Evolutionary conservation across 2,329 filamentous ascomycete genomes (phyloP), one percentile per base, ranked within the genome.

Genomic region (Fusarium sarcochroum): DNA sequence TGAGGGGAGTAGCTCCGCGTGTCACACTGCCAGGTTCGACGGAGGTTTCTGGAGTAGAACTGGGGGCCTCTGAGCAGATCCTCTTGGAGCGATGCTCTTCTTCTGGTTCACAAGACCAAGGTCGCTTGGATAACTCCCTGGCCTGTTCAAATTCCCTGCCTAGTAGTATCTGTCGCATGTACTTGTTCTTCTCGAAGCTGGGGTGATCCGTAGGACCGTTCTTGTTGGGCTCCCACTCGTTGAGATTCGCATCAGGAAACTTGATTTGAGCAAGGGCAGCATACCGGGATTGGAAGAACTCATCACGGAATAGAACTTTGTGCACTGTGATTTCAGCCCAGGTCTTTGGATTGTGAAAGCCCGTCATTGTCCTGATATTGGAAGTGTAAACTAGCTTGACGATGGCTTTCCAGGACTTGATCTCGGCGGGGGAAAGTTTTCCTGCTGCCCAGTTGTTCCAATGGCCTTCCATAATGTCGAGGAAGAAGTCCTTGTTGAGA

Each of bases 191-290:
- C n/a, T 35, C 21, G 27, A 65, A 66, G 1, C 3, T 17, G 0
- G 17, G 6, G 6, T 34, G 15, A 5, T 11, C 34, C 7, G 53
- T 65, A 7, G 59, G 59, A 6, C 48, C 62, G 8, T 18, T 25
- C 6, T 34, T n/a, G 6, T 64, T 65, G 5, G 44, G 32, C 48
- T 64, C 42, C 63, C 60, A 66, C 17, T 44, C 13, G 6, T 18
- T 15, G 3, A 65, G 15, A 4, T 65, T 30, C 4, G 63, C 49
- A 13, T 27, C 11, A 0, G 48, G 53, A 32, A 65, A 64, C 27
- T 23, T 18, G 38, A 46, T 18, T n/a, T 64, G 44, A 9, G 59
- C 59, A 5, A 21, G 8, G 32, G 35, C 62, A 10, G 47, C 59
- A 27, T 45, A 25, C 4, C 8, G 10, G 38, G 62, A 65, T 10